Evolutionary conservation across 148 eudicot species (phyloP), one percentile per base, ranked within the genome.

Genomic region (Pharnaceum exiguum): DNA sequence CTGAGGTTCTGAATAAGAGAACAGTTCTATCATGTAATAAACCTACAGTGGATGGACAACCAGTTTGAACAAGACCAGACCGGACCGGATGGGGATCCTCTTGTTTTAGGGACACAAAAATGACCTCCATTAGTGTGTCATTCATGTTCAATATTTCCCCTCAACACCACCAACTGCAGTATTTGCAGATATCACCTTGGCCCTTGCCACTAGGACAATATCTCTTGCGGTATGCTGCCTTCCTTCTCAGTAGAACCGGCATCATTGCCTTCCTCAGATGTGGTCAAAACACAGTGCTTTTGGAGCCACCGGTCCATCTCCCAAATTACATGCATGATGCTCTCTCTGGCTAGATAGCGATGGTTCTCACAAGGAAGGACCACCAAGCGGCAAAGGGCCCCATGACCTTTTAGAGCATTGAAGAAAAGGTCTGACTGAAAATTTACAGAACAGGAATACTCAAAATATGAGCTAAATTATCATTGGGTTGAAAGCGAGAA

Each of bases 311-410:
- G 78, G 36, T 93, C 99, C 9, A 85, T 83, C 79, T 93, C 96
- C 99, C 99, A 93, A 57, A 93, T 96, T 61, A 79, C 78, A 58
- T 93, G 99, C 99, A 93, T 93, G 69, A 93, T 86, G 76, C 99
- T 93, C 75, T 93, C 96, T 35, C 91, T 75, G 52, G 99, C 86
- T 38, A 85, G 66, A 79, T 93, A 93, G 22, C 99, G 90, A 71
- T 93, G 99, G 79, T 96, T 89, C 66, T 93, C 96, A 56, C 72
- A 83, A 13, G 99, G 99, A 70, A 93, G 96, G 60, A 88, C 64
- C 17, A 93, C 99, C 11, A 93, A 68, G 46, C 99, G 96, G 57
- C 82, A 78, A 57, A 81, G 89, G 33, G 91, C 95, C 61, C 98
- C 99, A 38, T 93, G 99, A 28, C 99, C 99, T 81, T 93, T 93